phyloP scores from a whole-genome alignment of 495 filamentous ascomycete species.

The Neurospora discreta region DNA sequence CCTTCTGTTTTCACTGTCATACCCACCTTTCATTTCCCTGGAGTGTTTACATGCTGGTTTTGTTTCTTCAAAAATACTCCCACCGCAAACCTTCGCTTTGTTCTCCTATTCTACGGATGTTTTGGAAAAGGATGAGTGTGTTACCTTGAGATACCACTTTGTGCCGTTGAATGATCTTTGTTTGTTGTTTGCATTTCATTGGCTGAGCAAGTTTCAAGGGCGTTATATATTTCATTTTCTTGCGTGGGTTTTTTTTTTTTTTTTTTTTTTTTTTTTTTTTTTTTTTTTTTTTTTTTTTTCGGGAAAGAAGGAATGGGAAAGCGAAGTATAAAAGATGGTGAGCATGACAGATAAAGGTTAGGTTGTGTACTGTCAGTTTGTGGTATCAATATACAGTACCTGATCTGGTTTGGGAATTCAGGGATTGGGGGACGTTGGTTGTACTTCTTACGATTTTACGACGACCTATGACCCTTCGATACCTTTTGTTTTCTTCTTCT shows the following conservation, averaged over 20 bases:
- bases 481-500: constrained; percentile 6
- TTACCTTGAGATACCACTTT: background rate
- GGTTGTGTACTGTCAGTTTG: background rate
- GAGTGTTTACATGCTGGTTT: background rate
- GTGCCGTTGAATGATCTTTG: constrained; percentile 8
- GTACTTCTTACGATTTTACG: constrained; percentile 1
- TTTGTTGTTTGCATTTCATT: constrained; percentile 5
- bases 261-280: background rate
- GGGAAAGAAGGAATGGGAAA: background rate
- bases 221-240: background rate
- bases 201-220: constrained; percentile 2
- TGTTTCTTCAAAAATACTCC: background rate
- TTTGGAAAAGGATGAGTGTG: background rate
- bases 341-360: background rate
- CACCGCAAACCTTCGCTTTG: constrained; percentile 4
- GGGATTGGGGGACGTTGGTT: background rate
- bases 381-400: background rate
- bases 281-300: background rate
- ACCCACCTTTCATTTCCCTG: constrained; percentile 1
- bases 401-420: background rate
- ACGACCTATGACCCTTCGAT: constrained; percentile 1
- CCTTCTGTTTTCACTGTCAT: constrained; percentile 6
- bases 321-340: background rate
- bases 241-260: background rate
- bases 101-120: constrained; percentile 5